phyloP scores from a whole-genome alignment of 1,139 yeast genomes.

The Taiozyma onychis region DNA sequence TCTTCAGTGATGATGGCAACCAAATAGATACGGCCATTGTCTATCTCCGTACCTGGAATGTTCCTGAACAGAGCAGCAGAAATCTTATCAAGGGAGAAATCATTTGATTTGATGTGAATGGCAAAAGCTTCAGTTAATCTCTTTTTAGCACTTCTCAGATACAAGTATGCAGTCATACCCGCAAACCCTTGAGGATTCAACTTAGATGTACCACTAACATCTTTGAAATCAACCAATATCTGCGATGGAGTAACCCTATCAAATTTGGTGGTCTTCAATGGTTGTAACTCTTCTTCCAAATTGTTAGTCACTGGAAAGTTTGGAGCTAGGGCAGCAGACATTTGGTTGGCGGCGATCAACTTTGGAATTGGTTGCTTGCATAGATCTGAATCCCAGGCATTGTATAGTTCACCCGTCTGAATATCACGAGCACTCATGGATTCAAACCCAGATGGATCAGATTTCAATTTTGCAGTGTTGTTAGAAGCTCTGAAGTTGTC shows the following conservation, averaged over 20 bases:
- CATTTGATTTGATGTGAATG: slow-evolving; percentile 56
- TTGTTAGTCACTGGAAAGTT: slow-evolving; percentile 54
- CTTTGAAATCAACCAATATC: slow-evolving; percentile 72
- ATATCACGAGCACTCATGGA: slow-evolving; percentile 63
- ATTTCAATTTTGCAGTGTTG: slow-evolving; percentile 24
- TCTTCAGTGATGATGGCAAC: slow-evolving; percentile 67
- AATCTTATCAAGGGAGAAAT: slow-evolving; percentile 57
- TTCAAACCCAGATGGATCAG: slow-evolving; percentile 75
- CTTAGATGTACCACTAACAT: slow-evolving; percentile 58
- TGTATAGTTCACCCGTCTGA: slow-evolving; percentile 55
- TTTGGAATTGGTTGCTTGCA: slow-evolving; percentile 40
- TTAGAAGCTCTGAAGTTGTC: slow-evolving; percentile 22
- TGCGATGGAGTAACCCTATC: slow-evolving; percentile 61
- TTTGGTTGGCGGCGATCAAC: slow-evolving; percentile 62
- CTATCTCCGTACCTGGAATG: slow-evolving; percentile 66
- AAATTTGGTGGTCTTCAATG: slow-evolving; percentile 42
- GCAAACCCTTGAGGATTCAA: slow-evolving; percentile 64
- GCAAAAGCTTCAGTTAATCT: slow-evolving; percentile 80
- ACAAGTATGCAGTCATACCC: slow-evolving; percentile 69
- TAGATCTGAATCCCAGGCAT: slow-evolving; percentile 29
- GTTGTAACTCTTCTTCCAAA: slow-evolving; percentile 31
- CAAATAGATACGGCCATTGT: slow-evolving; percentile 55
- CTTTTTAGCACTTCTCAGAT: slow-evolving; percentile 58
- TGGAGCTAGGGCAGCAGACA: slow-evolving; percentile 67
- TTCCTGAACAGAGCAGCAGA: slow-evolving; percentile 79